A percentile compares a stretch with the other conserved stretches of the same genome.
Evolutionary conservation across 139 green algal species (phyloP).

Genomic region (Raphidocelis subcapitata): DNA sequence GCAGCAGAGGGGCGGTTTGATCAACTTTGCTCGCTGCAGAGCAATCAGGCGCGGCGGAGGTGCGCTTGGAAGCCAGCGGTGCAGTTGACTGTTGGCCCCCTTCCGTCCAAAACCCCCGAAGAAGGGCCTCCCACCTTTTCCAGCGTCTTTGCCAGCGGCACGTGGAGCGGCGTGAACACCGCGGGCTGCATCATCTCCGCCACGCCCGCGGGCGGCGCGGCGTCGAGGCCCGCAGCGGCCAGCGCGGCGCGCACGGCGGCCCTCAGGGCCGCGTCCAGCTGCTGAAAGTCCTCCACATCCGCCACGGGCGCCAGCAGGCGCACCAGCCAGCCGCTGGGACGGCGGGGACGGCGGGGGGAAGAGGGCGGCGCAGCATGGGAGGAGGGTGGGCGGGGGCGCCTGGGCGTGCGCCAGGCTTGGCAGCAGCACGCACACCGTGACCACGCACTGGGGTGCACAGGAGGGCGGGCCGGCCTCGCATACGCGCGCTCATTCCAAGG

Average conservation of each 20-base stretch:
- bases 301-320: slow-evolving; percentile 16
- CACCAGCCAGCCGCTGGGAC: slow-evolving; percentile 29
- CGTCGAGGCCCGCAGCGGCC: background rate
- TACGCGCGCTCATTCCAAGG: background rate
- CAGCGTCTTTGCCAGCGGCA: slow-evolving; percentile 10
- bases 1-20: too few species aligned
- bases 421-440: background rate
- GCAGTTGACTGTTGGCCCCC: too few species aligned
- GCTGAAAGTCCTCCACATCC: slow-evolving; percentile 27
- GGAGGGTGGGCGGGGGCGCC: background rate
- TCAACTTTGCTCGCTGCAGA: too few species aligned
- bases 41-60: too few species aligned
- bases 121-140: slow-evolving; percentile 9
- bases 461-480: background rate
- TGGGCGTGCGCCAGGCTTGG: background rate
- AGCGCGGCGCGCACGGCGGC: slow-evolving; percentile 5
- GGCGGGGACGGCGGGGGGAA: too few species aligned
- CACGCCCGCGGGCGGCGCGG: background rate
- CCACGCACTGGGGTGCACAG: background rate
- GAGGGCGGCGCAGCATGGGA: background rate
- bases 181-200: slow-evolving; percentile 4
- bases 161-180: slow-evolving; percentile 16
- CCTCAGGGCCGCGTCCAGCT: slow-evolving; percentile 15
- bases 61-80: too few species aligned
- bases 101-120: background rate